Percentiles rank a stretch among this genome's conserved stretches.
phyloP scores from a whole-genome alignment of 805 yeast genomes.

The Saccharomycopsis babjevae region DNA sequence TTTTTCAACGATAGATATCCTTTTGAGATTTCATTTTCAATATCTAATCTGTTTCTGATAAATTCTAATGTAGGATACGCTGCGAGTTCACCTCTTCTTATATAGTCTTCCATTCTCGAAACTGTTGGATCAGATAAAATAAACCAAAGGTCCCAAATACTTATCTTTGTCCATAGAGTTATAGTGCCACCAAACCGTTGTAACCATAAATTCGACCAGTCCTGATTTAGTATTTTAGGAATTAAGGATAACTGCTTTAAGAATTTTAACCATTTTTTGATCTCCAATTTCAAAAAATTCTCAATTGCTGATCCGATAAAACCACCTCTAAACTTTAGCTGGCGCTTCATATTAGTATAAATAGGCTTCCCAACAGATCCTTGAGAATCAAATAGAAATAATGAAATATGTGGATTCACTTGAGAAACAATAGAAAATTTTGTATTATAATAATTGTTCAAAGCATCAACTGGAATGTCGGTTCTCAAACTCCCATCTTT shows the following conservation, averaged over 20 bases:
- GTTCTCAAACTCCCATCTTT: conserved; percentile 72
- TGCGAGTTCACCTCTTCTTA: conserved; percentile 51
- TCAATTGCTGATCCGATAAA: conserved; percentile 64
- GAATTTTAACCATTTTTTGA: conserved; percentile 66
- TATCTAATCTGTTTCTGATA: conserved; percentile 49
- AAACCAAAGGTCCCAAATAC: conserved; percentile 47
- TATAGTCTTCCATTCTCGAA: conserved; percentile 43
- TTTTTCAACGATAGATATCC: conserved; percentile 31
- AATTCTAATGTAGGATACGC: conserved; percentile 59
- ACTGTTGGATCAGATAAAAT: conserved; percentile 62
- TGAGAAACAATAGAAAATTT: conserved; percentile 71
- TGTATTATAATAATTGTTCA: conserved; percentile 66
- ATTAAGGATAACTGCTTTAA: conserved; percentile 54
- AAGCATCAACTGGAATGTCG: conserved; percentile 65
- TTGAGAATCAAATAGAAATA: conserved; percentile 67
- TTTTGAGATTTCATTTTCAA: conserved; percentile 53
- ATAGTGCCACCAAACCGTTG: conserved; percentile 68
- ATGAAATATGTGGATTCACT: conserved; percentile 71
- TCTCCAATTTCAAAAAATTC: conserved; percentile 59
- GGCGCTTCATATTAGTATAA: conserved; percentile 41
- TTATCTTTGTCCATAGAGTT: conserved; percentile 65
- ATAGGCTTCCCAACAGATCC: conserved; percentile 79
- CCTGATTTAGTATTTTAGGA: conserved; percentile 62
- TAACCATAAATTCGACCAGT: conserved; percentile 70
- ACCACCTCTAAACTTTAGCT: conserved; percentile 55